Percentiles rank a stretch among this genome's conserved stretches.
These are phyloP conservation scores for Gossypium gossypioides DNA, from an alignment of 441 rosid species.

Conservation along the genomic window DNA sequence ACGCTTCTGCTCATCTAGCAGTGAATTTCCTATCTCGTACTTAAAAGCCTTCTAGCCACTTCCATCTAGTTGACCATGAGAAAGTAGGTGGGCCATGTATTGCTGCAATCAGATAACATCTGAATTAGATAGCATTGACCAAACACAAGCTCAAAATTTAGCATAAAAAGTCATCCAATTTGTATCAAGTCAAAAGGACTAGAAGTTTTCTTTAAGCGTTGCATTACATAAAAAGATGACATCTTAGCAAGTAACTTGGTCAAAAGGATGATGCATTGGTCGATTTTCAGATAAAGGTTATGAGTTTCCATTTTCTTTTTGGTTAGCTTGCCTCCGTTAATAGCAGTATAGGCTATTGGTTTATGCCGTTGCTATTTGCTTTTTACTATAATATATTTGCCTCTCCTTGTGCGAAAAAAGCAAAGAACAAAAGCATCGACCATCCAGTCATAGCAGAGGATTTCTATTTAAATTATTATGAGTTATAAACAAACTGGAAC, in stretches of 20 bases:
- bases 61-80: slow-evolving; percentile 75
- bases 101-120: slow-evolving; percentile 44
- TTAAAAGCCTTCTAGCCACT: slow-evolving; percentile 33
- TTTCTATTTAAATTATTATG: background rate
- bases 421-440: background rate
- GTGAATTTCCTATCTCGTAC: background rate
- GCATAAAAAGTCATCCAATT: background rate
- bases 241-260: background rate
- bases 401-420: background rate
- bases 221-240: background rate
- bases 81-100: slow-evolving; percentile 81
- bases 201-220: background rate
- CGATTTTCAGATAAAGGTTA: background rate
- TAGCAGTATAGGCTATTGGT: background rate
- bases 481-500: background rate
- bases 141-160: background rate
- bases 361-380: background rate
- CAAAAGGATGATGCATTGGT: background rate
- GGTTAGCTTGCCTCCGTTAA: background rate
- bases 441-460: background rate
- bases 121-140: background rate
- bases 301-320: background rate
- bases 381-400: background rate
- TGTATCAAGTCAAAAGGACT: background rate
- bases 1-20: background rate